These are phyloP conservation scores for Gymnopilus dilepis DNA, from an alignment of 768 basidiomycete species.

Conservation along the genomic window DNA sequence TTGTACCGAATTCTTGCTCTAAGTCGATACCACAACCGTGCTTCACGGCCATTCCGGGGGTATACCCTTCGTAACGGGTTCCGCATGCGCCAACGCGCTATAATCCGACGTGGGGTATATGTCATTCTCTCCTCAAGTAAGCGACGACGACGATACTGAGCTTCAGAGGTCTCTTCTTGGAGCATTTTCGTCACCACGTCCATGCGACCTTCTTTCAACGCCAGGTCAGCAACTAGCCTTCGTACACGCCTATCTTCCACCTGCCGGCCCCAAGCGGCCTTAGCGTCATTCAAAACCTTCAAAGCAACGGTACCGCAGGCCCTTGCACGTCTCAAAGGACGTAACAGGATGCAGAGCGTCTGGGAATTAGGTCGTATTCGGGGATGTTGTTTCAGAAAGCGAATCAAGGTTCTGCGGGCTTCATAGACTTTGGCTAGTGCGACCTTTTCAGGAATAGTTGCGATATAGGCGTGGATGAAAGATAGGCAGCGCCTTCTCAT, in stretches of 20 bases:
- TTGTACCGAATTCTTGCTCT: conserved; percentile 12
- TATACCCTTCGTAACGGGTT: conserved; percentile 34
- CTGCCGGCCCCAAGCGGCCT: conserved; percentile 57
- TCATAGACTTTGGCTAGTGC: conserved; percentile 51
- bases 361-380: conserved; percentile 59
- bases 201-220: conserved; percentile 66
- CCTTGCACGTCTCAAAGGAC: conserved; percentile 51
- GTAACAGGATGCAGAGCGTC: conserved; percentile 64
- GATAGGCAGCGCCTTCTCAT: conserved; percentile 46
- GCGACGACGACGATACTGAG: conserved; percentile 13
- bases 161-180: conserved; percentile 7
- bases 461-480: conserved; percentile 61
- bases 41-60: conserved; percentile 37
- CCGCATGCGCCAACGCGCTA: conserved; percentile 21
- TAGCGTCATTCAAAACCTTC: conserved; percentile 49
- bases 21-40: conserved; percentile 33
- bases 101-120: conserved; percentile 18
- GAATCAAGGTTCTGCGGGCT: conserved; percentile 47
- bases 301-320: conserved; percentile 61
- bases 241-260: conserved; percentile 64
- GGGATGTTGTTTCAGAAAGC: conserved; percentile 51
- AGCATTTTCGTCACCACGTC: conserved; percentile 46
- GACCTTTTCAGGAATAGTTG: conserved; percentile 33
- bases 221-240: conserved; percentile 61
- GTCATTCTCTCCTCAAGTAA: conserved; percentile 23